phyloP scores from a whole-genome alignment of 1,139 yeast species.

The Pneumocystis wakefieldiae region DNA sequence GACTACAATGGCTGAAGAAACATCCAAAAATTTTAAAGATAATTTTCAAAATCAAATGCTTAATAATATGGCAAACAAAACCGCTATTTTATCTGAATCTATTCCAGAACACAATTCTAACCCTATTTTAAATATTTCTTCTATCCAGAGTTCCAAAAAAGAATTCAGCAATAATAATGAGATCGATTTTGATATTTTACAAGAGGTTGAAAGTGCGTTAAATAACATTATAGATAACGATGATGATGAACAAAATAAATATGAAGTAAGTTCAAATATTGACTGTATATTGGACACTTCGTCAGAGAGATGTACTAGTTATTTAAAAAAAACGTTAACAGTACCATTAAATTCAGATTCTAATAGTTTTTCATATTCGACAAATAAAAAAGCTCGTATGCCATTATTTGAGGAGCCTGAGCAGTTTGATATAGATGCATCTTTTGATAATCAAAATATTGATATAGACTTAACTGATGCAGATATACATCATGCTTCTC shows the following conservation, averaged over 20 bases:
- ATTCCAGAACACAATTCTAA: not conserved
- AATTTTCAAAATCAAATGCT: not conserved
- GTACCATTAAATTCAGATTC: not conserved
- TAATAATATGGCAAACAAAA: not conserved
- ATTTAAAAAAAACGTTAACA: not conserved
- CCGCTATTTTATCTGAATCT: not conserved
- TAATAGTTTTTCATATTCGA: not conserved
- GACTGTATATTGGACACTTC: not conserved
- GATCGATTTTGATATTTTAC: not conserved
- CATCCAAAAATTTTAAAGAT: not conserved
- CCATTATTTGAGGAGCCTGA: not conserved
- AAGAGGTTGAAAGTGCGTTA: not conserved
- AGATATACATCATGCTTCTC: slow-evolving; percentile 38
- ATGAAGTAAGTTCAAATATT: not conserved
- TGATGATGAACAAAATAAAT: not conserved
- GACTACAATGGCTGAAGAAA: not conserved
- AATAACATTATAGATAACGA: not conserved
- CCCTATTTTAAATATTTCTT: not conserved
- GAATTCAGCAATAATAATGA: not conserved
- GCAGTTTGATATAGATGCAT: not conserved
- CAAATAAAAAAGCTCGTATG: not conserved
- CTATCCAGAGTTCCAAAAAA: not conserved
- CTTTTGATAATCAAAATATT: not conserved
- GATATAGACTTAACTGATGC: slow-evolving; percentile 3
- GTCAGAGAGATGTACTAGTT: not conserved